phyloP scores from a whole-genome alignment of 805 yeast genomes.

The Pachysolen tannophilus region DNA sequence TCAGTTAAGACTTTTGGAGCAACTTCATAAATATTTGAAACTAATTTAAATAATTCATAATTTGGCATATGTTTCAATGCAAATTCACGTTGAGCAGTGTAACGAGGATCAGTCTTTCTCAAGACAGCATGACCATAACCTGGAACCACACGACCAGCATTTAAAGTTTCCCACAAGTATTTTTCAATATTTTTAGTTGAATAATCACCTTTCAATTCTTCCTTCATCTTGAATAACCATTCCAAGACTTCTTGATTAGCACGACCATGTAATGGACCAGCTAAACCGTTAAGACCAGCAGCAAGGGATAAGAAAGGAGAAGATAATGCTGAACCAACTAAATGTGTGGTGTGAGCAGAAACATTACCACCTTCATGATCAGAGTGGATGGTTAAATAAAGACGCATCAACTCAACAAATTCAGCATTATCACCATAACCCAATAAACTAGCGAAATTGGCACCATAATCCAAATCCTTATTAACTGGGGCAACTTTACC shows the following conservation, averaged over 20 bases:
- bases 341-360: constrained; percentile 79
- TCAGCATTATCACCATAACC: constrained; percentile 57
- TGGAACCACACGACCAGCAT: constrained; percentile 79
- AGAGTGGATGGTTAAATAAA: constrained; percentile 74
- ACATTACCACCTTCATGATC: constrained; percentile 92
- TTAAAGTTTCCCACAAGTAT: constrained; percentile 72
- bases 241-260: constrained; percentile 84
- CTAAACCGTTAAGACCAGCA: constrained; percentile 79
- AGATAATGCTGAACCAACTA: constrained; percentile 77
- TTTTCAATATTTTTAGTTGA: constrained; percentile 62
- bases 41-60: constrained; percentile 71
- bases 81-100: constrained; percentile 78
- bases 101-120: constrained; percentile 85
- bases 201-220: constrained; percentile 63
- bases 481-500: constrained; percentile 54
- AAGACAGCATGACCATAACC: constrained; percentile 87
- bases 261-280: constrained; percentile 85
- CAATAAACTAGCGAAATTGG: constrained; percentile 48
- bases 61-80: constrained; percentile 71
- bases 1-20: constrained; percentile 75
- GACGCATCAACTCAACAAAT: constrained; percentile 72
- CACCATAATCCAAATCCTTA: constrained; percentile 57
- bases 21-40: constrained; percentile 68
- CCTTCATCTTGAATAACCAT: constrained; percentile 65
- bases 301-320: constrained; percentile 73